Conservation (phyloP, 768 basidiomycete genomes). For the Coprinellus micaceus region DNA sequence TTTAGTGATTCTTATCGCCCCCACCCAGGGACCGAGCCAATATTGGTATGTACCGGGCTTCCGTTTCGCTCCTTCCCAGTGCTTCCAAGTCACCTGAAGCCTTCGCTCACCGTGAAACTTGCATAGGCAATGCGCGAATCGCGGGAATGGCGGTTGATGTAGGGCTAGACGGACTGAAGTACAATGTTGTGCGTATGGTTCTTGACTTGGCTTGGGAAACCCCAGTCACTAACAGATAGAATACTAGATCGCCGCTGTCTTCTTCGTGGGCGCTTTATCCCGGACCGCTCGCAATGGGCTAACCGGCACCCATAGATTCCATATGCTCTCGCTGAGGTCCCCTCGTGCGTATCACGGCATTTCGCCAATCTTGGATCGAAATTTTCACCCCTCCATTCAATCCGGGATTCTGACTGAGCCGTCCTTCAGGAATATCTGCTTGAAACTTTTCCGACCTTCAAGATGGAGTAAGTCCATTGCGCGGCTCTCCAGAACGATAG, state of each 20-base stretch:
- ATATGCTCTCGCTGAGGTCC: slow-evolving; percentile 33
- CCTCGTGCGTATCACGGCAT: no score
- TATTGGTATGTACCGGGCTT: slow-evolving; percentile 21
- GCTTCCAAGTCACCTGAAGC: no score
- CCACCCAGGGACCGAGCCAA: slow-evolving; percentile 32
- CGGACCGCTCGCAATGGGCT: background rate
- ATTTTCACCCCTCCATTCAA: background rate
- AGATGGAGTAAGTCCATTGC: slow-evolving; percentile 25
- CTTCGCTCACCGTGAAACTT: no score
- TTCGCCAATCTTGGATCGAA: no score
- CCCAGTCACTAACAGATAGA: background rate
- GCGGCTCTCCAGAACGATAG: background rate
- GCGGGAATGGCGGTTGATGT: slow-evolving; percentile 31
- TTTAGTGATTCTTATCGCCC: background rate
- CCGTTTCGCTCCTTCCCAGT: no score
- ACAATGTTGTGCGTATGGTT: slow-evolving; percentile 30
- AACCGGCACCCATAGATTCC: slow-evolving; percentile 20
- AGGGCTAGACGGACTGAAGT: slow-evolving; percentile 28
- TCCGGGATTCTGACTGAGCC: background rate
- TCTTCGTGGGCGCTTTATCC: slow-evolving; percentile 23
- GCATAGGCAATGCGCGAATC: slow-evolving; percentile 31
- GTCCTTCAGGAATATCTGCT: slow-evolving; percentile 26
- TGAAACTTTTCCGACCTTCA: slow-evolving; percentile 30
- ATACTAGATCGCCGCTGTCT: slow-evolving; percentile 30
- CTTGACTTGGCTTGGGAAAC: background rate